These are phyloP conservation scores for Globisporangium uncinulatum DNA, from an alignment of 352 stramenopile species.

Conservation along the genomic window DNA sequence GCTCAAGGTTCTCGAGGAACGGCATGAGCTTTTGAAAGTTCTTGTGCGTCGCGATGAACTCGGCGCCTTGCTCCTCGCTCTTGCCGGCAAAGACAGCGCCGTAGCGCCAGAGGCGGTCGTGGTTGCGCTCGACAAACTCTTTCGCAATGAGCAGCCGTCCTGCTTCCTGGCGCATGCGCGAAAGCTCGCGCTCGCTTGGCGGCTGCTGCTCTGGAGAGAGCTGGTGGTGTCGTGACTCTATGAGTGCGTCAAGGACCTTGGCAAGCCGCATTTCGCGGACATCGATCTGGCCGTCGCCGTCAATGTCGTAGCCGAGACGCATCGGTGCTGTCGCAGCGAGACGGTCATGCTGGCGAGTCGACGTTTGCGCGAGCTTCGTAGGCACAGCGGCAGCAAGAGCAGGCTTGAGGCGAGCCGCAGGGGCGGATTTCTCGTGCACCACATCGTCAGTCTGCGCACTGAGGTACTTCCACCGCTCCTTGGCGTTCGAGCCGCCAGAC, in stretches of 20 bases:
- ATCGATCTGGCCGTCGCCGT: slow-evolving; percentile 58
- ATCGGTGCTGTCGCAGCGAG: neutral
- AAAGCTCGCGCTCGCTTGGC: slow-evolving; percentile 27
- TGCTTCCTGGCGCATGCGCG: slow-evolving; percentile 43
- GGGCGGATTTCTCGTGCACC: slow-evolving; percentile 15
- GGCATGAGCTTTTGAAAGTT: slow-evolving; percentile 64
- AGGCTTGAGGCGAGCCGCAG: neutral
- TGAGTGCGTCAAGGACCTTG: slow-evolving; percentile 56
- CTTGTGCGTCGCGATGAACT: slow-evolving; percentile 57
- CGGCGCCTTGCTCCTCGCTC: slow-evolving; percentile 44
- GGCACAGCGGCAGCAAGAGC: neutral
- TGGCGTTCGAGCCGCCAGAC: slow-evolving; percentile 41
- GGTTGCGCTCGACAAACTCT: slow-evolving; percentile 67
- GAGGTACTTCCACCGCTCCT: slow-evolving; percentile 49
- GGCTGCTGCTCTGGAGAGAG: slow-evolving; percentile 1
- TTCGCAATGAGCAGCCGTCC: slow-evolving; percentile 55
- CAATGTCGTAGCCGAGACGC: slow-evolving; percentile 46
- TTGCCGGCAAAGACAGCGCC: slow-evolving; percentile 59
- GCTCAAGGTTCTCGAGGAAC: slow-evolving; percentile 54
- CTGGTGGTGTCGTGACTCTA: slow-evolving; percentile 21
- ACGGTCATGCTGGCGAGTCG: too few relatives aligned
- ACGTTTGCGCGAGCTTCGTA: neutral
- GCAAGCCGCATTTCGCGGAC: slow-evolving; percentile 61
- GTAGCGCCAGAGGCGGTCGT: slow-evolving; percentile 58
- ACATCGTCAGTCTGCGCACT: slow-evolving; percentile 40